These are phyloP conservation scores for Podaxis sp. DNA, from an alignment of 768 basidiomycete species.

Conservation along the genomic window DNA sequence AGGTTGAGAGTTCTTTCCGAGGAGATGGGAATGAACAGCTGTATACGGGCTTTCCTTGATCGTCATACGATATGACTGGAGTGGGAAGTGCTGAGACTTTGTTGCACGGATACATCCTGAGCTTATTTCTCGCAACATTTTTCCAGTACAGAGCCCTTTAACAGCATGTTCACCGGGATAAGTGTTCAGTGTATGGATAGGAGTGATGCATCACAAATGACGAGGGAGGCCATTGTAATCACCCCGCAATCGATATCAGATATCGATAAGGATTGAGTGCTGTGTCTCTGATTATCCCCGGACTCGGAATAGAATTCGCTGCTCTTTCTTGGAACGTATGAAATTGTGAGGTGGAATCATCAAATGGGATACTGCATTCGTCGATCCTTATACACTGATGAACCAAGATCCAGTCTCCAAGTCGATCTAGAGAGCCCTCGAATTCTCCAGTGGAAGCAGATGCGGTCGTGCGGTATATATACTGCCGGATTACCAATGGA, in stretches of 20 bases:
- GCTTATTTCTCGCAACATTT: not conserved
- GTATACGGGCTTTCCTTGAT: too few relatives aligned
- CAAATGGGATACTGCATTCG: not conserved
- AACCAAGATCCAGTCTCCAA: not conserved
- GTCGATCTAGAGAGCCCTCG: not conserved
- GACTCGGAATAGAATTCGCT: not conserved
- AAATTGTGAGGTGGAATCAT: not conserved
- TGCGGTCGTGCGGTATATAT: not conserved
- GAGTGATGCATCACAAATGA: too few relatives aligned
- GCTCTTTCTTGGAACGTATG: not conserved
- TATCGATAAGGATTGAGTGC: slow-evolving; percentile 7
- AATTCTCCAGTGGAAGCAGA: not conserved
- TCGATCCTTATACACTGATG: not conserved
- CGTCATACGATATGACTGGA: not conserved
- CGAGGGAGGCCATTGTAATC: not conserved
- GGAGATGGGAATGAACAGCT: not conserved
- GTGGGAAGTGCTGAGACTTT: not conserved
- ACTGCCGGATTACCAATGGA: not conserved
- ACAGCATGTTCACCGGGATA: not conserved
- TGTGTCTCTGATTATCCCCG: not conserved
- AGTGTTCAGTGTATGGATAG: not conserved
- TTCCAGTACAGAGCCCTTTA: too few relatives aligned
- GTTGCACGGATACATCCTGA: not conserved
- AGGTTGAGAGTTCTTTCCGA: not conserved
- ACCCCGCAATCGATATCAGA: slow-evolving; percentile 6